Conservation (phyloP, 2,329 filamentous ascomycete species). For the Bipolaris bicolor region DNA sequence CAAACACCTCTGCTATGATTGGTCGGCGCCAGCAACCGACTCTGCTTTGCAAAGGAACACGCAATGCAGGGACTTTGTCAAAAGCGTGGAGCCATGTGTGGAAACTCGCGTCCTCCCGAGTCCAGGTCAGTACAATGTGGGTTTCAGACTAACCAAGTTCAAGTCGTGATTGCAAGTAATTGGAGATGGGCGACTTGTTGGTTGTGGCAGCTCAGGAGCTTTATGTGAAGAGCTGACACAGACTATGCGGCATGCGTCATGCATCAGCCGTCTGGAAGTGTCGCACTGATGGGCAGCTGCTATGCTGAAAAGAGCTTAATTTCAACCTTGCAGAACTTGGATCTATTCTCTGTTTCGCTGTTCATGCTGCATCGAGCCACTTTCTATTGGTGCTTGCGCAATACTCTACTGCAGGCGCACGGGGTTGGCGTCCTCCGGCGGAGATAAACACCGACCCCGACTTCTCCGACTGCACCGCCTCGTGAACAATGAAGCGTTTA, state of each 20-base stretch:
- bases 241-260: neutral
- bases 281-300: neutral
- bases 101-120: neutral
- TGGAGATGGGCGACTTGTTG: neutral
- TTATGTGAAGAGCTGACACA: slow-evolving; percentile 1
- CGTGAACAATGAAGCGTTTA: neutral
- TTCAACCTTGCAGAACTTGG: neutral
- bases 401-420: neutral
- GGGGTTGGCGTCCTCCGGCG: slow-evolving; percentile 1
- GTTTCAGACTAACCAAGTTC: neutral
- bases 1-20: slow-evolving; percentile 30
- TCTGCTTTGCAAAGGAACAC: slow-evolving; percentile 8
- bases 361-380: slow-evolving; percentile 1
- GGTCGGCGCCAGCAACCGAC: slow-evolving; percentile 12
- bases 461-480: neutral
- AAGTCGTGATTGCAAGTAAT: neutral
- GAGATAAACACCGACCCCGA: neutral
- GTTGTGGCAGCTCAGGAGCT: neutral
- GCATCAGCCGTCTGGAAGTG: neutral
- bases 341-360: neutral
- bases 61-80: slow-evolving; percentile 1
- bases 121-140: neutral
- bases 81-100: neutral
- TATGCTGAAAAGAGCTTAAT: slow-evolving; percentile 5
- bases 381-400: neutral